Evolutionary conservation across 352 stramenopile species (phyloP).

Genomic region (Phytophthora idaei): DNA sequence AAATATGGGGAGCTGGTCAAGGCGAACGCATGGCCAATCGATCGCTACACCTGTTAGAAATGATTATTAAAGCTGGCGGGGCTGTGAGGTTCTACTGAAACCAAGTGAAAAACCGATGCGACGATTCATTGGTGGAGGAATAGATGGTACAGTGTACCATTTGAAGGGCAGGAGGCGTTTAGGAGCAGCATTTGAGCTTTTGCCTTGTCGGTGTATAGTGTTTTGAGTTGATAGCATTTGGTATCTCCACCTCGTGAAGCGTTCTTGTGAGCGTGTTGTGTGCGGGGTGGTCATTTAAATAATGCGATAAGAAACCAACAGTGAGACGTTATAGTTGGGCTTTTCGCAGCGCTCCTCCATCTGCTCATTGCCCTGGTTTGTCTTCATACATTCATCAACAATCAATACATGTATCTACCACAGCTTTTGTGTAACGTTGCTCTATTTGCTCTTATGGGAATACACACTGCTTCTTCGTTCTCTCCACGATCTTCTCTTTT

Average conservation of each 20-base stretch:
- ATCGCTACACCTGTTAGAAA: slow-evolving; percentile 4
- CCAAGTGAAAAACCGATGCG: slow-evolving; percentile 3
- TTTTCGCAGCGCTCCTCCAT: slow-evolving; percentile 63
- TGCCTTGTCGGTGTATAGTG: background rate
- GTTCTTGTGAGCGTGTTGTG: slow-evolving; percentile 39
- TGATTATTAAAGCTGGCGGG: slow-evolving; percentile 5
- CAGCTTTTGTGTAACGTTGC: background rate
- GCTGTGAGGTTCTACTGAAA: slow-evolving; percentile 1
- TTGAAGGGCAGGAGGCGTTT: background rate
- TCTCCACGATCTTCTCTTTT: slow-evolving; percentile 4
- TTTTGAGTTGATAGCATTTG: slow-evolving; percentile 60
- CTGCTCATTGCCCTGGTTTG: slow-evolving; percentile 82
- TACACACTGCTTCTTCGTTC: slow-evolving; percentile 1
- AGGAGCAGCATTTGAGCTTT: slow-evolving; percentile 27
- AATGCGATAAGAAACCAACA: slow-evolving; percentile 68
- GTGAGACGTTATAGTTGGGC: slow-evolving; percentile 82
- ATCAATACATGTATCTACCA: background rate
- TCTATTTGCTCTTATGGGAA: slow-evolving; percentile 20
- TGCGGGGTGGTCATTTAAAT: slow-evolving; percentile 84
- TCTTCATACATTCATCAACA: slow-evolving; percentile 50
- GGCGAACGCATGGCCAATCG: slow-evolving; percentile 25
- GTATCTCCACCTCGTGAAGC: slow-evolving; percentile 87
- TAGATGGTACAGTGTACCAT: slow-evolving; percentile 29
- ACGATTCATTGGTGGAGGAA: slow-evolving; percentile 18
- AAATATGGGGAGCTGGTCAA: background rate